Conservation (phyloP, 1,284 basidiomycete genomes). For the Somion occarium region DNA sequence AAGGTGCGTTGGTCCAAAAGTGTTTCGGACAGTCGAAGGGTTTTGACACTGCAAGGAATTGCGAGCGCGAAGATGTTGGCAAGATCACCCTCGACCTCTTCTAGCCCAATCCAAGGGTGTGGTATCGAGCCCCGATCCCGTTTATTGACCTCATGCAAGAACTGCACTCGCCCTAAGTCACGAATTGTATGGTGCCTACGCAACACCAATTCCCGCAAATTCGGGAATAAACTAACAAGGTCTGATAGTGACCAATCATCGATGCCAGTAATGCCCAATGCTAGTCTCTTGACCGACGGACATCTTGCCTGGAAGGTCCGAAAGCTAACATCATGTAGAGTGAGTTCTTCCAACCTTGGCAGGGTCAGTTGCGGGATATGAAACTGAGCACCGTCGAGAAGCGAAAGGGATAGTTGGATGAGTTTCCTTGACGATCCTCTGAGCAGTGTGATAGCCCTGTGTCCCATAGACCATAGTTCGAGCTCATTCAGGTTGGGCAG, state of each 20-base stretch:
- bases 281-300: background rate
- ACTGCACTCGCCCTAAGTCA: no score
- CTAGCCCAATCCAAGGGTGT: background rate
- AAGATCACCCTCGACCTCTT: background rate
- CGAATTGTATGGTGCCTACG: background rate
- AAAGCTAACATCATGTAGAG: background rate
- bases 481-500: background rate
- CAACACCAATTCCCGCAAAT: background rate
- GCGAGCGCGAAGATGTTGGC: background rate
- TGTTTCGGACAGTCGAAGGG: background rate
- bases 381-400: background rate
- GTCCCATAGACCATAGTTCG: background rate
- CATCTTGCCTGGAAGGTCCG: background rate
- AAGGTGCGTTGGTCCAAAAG: background rate
- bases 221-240: background rate
- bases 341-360: background rate
- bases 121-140: background rate
- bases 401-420: background rate
- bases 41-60: background rate
- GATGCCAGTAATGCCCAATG: background rate
- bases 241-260: background rate
- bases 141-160: background rate
- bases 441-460: background rate
- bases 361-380: background rate
- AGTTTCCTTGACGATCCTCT: background rate